phyloP scores from a whole-genome alignment of 345 rosid species.

The rapeseed (Brassica napus) region Da-Ae NC_063435.1:11613001-11613500 shows the following conservation, averaged over 20 bases:
- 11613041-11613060: background rate
- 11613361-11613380: background rate
- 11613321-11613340: slow-evolving; percentile 51
- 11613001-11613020: slow-evolving; percentile 77
- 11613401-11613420: background rate
- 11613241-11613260: slow-evolving; percentile 78
- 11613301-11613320: slow-evolving; percentile 89
- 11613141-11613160: background rate
- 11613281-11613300: slow-evolving; percentile 92
- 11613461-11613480: slow-evolving; percentile 89
- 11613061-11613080: background rate
- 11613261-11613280: slow-evolving; percentile 74
- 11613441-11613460: slow-evolving; percentile 87
- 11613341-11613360: slow-evolving; percentile 14
- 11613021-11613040: slow-evolving; percentile 70
- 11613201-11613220: slow-evolving; percentile 64
- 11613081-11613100: background rate
- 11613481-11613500: slow-evolving; percentile 91
- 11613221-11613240: slow-evolving; percentile 80
- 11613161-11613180: slow-evolving; percentile 68
- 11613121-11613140: background rate
- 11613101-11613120: background rate
- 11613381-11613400: too few species aligned
- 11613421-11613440: slow-evolving; percentile 88
- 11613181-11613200: slow-evolving; percentile 87